phyloP scores from a whole-genome alignment of 495 filamentous ascomycete species.

The Talaromyces thailandensis region DNA sequence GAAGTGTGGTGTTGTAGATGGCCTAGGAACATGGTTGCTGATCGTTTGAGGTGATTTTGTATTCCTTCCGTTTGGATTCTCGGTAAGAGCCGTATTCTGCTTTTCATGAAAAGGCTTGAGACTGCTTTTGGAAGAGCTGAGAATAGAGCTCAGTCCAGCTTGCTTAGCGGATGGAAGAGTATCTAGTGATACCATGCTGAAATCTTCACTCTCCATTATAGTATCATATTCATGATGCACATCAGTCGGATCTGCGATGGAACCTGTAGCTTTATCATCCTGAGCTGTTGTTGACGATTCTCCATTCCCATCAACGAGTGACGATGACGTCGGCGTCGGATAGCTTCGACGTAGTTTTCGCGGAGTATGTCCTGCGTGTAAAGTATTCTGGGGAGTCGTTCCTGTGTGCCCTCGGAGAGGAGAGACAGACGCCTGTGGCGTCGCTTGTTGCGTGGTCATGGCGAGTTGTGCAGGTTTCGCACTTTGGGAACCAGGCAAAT shows the following conservation, averaged over 20 bases:
- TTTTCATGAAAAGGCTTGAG: constrained; percentile 20
- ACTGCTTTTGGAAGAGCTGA: constrained; percentile 15
- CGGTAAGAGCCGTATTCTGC: constrained; percentile 10
- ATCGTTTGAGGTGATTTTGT: not conserved
- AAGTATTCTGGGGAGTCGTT: constrained; percentile 22
- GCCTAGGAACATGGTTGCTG: not conserved
- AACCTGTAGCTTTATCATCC: constrained; percentile 5
- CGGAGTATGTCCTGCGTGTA: constrained; percentile 22
- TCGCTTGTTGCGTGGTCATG: not conserved
- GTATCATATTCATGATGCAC: constrained; percentile 43
- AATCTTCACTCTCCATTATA: constrained; percentile 51
- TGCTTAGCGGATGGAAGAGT: constrained; percentile 40
- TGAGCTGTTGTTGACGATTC: constrained; percentile 7
- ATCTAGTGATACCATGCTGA: constrained; percentile 50
- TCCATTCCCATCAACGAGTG: constrained; percentile 26
- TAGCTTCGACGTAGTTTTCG: constrained; percentile 22
- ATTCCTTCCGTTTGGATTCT: not conserved
- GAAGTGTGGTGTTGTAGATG: not conserved
- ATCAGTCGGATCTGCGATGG: constrained; percentile 27
- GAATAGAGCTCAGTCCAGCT: constrained; percentile 19
- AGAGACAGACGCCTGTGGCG: not conserved
- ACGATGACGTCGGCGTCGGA: constrained; percentile 34
- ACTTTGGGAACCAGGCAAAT: not conserved
- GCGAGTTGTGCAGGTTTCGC: not conserved
- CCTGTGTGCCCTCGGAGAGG: constrained; percentile 5